Percentiles rank a stretch among this genome's conserved stretches.
Conservation (phyloP, 306 rosid species). For the Trifolium pratense region DNA sequence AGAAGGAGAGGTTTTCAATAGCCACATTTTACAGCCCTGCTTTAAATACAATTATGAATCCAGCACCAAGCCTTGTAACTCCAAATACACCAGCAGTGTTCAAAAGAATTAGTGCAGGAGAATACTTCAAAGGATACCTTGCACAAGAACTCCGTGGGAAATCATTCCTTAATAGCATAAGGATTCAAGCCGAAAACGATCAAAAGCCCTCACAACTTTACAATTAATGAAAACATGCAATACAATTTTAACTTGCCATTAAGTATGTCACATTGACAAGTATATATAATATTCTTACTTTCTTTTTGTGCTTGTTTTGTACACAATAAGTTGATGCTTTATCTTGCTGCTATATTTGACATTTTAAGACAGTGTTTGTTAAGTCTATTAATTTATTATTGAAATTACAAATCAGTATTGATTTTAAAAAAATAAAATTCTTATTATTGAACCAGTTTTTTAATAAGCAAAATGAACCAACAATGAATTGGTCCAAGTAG, state of each 20-base stretch:
- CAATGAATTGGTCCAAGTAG: no score
- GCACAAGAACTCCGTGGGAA: constrained; percentile 50
- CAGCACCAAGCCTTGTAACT: constrained; percentile 57
- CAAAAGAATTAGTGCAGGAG: constrained; percentile 37
- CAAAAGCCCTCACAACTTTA: background rate
- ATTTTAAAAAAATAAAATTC: background rate
- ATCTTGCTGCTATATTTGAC: background rate
- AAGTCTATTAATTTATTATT: background rate
- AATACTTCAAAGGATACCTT: constrained; percentile 45
- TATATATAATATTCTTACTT: background rate
- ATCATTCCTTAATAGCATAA: constrained; percentile 50
- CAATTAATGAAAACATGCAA: background rate
- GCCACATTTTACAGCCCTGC: constrained; percentile 55
- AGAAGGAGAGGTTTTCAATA: constrained; percentile 60
- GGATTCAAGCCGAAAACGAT: background rate
- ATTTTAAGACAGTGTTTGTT: background rate
- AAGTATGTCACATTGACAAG: background rate
- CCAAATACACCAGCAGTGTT: constrained; percentile 47
- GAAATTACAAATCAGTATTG: background rate
- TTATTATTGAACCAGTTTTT: background rate
- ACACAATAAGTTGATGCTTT: background rate
- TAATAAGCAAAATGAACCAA: background rate
- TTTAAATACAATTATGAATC: constrained; percentile 45
- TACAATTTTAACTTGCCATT: background rate
- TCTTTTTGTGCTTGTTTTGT: background rate